Percentiles rank a stretch among this genome's conserved stretches.
phyloP scores from a whole-genome alignment of 2,329 filamentous ascomycete species.

The Colletotrichum cereale region DNA sequence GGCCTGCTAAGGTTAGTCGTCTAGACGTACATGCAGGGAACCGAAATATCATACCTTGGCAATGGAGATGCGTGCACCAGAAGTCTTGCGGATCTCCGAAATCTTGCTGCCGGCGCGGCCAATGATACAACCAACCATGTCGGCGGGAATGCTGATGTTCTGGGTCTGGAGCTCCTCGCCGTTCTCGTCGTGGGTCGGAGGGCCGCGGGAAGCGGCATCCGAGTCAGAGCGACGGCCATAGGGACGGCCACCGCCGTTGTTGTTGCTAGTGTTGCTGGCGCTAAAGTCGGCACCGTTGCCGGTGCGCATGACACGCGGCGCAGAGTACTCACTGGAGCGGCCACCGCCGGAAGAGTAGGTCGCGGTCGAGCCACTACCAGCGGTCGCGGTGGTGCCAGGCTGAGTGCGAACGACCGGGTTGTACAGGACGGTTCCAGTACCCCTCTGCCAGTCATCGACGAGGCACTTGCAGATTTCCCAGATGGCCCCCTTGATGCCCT shows the following conservation, averaged over 20 bases:
- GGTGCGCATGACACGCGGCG: slow-evolving; percentile 87
- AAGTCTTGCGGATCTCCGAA: slow-evolving; percentile 97
- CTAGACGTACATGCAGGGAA: neutral
- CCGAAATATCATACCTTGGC: slow-evolving; percentile 76
- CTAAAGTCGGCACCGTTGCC: slow-evolving; percentile 97
- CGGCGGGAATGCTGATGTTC: slow-evolving; percentile 98
- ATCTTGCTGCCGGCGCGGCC: slow-evolving; percentile 96
- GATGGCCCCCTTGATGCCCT: slow-evolving; percentile 93
- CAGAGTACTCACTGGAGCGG: slow-evolving; percentile 67
- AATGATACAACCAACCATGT: slow-evolving; percentile 99
- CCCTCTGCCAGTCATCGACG: slow-evolving; percentile 97
- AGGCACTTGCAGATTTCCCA: slow-evolving; percentile 99
- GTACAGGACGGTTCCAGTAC: slow-evolving; percentile 96
- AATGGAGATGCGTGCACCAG: slow-evolving; percentile 96
- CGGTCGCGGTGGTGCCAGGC: slow-evolving; percentile 62
- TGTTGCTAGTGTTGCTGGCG: slow-evolving; percentile 38
- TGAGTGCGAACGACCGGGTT: slow-evolving; percentile 94
- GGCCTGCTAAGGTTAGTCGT: slow-evolving; percentile 61
- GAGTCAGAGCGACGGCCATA: slow-evolving; percentile 87
- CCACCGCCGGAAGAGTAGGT: slow-evolving; percentile 54
- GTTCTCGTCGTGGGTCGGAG: slow-evolving; percentile 92
- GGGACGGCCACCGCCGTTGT: slow-evolving; percentile 65
- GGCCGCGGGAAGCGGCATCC: slow-evolving; percentile 83
- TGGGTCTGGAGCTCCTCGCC: slow-evolving; percentile 98
- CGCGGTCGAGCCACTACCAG: slow-evolving; percentile 47